A percentile compares a stretch with the other conserved stretches of the same genome.
Conservation (phyloP, 2,329 filamentous ascomycete genomes). For the Claviceps lovelessii region DNA sequence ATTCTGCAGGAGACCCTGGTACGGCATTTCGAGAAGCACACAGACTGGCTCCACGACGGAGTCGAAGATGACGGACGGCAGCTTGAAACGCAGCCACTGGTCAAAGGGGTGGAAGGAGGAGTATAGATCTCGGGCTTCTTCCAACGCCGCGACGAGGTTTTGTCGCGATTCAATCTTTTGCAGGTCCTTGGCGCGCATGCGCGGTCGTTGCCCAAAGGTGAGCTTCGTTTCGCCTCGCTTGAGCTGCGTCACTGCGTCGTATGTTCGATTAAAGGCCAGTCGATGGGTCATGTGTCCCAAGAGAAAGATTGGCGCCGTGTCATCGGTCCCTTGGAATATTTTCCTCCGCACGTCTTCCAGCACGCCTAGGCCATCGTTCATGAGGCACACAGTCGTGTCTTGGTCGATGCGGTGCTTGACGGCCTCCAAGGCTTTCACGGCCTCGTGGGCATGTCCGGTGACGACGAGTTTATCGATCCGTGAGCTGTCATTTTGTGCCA, state of each 20-base stretch:
- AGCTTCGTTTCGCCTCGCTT: constrained; percentile 18
- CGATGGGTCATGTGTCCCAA: constrained; percentile 46
- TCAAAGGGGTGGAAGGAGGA: constrained; percentile 15
- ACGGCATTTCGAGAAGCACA: constrained; percentile 61
- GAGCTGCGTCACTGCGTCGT: constrained; percentile 25
- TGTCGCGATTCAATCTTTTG: constrained; percentile 9
- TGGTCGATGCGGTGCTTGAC: constrained; percentile 53
- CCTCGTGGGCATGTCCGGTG: constrained; percentile 41
- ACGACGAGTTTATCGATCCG: constrained; percentile 61
- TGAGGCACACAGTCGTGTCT: constrained; percentile 57
- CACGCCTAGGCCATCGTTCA: constrained; percentile 72
- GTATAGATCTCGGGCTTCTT: constrained; percentile 11
- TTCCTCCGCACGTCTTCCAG: constrained; percentile 61
- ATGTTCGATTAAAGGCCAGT: constrained; percentile 26
- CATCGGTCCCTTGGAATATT: constrained; percentile 52
- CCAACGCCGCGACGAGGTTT: constrained; percentile 12
- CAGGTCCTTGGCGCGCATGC: constrained; percentile 7
- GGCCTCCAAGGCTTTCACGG: constrained; percentile 38
- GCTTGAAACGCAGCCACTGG: constrained; percentile 53
- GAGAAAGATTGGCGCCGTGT: constrained; percentile 59
- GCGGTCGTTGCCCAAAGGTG: constrained; percentile 12
- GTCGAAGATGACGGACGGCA: constrained; percentile 64
- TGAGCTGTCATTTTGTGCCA: constrained; percentile 20
- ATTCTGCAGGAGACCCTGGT: constrained; percentile 57
- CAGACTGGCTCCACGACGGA: constrained; percentile 70